Conservation (phyloP, 768 basidiomycete species). For the Podaxis pistillaris region DNA sequence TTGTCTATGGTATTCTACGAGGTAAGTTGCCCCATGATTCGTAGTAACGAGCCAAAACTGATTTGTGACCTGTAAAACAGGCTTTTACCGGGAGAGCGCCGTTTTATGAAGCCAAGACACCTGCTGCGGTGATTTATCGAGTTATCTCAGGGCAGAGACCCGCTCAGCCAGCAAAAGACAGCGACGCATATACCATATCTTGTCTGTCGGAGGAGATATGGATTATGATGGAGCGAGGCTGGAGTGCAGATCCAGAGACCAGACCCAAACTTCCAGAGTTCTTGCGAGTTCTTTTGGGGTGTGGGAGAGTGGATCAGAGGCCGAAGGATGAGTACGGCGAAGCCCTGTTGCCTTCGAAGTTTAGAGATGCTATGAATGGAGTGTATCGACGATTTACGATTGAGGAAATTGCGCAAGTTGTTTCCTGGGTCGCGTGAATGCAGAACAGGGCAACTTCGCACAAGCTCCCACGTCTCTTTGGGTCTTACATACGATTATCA, state of each 20-base stretch:
- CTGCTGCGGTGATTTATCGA: background rate
- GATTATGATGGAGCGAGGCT: conserved; percentile 6
- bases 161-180: background rate
- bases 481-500: background rate
- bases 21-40: conserved; percentile 16
- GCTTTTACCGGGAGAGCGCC: conserved; percentile 2
- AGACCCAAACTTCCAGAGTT: background rate
- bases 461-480: too few species aligned
- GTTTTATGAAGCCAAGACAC: conserved; percentile 5
- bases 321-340: background rate
- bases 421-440: background rate
- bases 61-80: background rate
- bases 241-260: conserved; percentile 4
- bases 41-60: background rate
- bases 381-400: conserved; percentile 5
- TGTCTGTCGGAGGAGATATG: conserved; percentile 9
- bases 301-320: conserved; percentile 4
- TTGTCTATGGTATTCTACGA: conserved; percentile 16
- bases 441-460: background rate
- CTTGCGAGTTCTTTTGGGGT: background rate
- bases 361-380: conserved; percentile 8
- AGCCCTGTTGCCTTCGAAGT: conserved; percentile 2
- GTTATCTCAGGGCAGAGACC: conserved; percentile 1
- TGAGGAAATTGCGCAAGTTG: background rate
- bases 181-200: background rate